Percentiles rank a stretch among this genome's conserved stretches.
phyloP scores from a whole-genome alignment of 2,329 filamentous ascomycete genomes.

The Juglanconis juglandina region DNA sequence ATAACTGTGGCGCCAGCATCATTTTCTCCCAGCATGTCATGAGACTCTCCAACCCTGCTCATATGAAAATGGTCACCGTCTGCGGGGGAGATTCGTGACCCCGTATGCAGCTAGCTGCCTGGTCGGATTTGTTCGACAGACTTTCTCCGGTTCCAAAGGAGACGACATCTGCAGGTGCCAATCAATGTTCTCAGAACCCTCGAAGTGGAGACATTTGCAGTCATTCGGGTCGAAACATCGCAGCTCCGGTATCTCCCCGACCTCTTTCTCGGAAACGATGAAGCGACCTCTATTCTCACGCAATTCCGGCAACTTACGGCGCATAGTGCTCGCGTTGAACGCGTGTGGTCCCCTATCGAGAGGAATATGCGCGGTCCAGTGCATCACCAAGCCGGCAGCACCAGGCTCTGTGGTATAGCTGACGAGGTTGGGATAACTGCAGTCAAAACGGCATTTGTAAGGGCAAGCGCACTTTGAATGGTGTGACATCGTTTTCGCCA shows the following conservation, averaged over 20 bases:
- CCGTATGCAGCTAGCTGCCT: too few species aligned
- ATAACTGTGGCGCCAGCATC: too few species aligned
- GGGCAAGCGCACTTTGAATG: neutral
- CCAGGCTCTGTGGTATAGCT: neutral
- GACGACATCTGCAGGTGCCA: too few species aligned
- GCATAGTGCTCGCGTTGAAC: neutral
- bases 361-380: conserved; percentile 4
- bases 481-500: neutral
- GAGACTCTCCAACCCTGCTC: too few species aligned
- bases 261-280: neutral
- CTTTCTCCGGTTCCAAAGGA: too few species aligned
- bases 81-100: too few species aligned
- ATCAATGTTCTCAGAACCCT: neutral
- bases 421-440: too few species aligned
- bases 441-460: neutral
- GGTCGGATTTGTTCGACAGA: too few species aligned
- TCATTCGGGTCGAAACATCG: conserved; percentile 2
- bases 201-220: neutral
- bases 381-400: neutral
- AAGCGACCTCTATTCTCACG: neutral
- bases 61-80: too few species aligned
- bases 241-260: neutral
- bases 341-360: neutral
- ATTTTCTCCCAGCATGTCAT: too few species aligned
- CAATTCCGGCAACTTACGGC: neutral